Base-by-base conservation (phyloP, 257 asterid species). In the Salvia miltiorrhiza region DNA sequence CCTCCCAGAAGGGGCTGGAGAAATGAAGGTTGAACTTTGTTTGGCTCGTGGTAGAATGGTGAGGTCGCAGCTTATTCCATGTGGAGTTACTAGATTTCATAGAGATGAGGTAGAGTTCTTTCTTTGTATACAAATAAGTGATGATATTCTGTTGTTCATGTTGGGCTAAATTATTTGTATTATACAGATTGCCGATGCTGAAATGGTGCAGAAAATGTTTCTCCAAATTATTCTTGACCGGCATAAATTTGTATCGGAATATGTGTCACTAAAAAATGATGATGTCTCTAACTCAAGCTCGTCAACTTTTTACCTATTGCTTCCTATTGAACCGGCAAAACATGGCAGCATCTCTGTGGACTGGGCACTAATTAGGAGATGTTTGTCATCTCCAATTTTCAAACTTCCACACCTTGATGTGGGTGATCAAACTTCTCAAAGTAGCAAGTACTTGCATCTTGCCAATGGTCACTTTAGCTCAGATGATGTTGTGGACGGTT, bases 11-110 rank as follows among this genome's bases (percentile, higher is more conserved):
- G 96, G 85, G 79, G 97, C 96, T 71, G 90, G 82, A 76, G 81
- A 80, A 77, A 81, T 94, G 97, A 76, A 83, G 77, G 87, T 89
- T 60, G 89, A 88, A 76, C 95, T 94, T 76, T 78, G 81, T 79
- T 81, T 94, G 83, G 88, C 86, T 66, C 94, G 80, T 65, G 97
- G 99, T 80, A 91, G 99, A 86, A 85, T 78, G 83, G 96, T 94
- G 24, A 70, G 20, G 78, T 77, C 96, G 17, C 84, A 85, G 83
- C 81, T 94, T 73, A 70, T 85, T 77, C 94, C 96, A 49, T 78
- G 77, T 67, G 99, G 99, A 67, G 76, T 78, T 78, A 68, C 81
- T 52, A 67, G 8, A 32, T 87, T 94, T 76, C 80, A 70, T 79
- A 81, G 84, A 78, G 81, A 83, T 59, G 87, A 91, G 93, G 99